Evolutionary conservation across 768 basidiomycete genomes (phyloP).

Genomic region (Termitomyces sp.): DNA sequence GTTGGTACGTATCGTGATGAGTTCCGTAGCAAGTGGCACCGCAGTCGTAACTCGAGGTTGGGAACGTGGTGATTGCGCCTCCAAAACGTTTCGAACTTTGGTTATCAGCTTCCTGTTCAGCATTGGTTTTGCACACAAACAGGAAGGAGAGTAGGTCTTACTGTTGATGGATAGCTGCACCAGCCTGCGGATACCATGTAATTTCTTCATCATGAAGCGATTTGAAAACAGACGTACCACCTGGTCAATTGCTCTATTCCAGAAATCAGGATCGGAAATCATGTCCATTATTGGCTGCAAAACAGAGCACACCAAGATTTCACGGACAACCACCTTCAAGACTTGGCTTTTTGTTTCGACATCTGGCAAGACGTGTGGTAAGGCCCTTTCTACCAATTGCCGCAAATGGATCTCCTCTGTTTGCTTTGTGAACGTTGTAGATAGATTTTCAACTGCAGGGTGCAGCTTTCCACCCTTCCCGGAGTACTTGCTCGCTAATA

Average conservation of each 20-base stretch:
- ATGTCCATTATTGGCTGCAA: slow-evolving; percentile 88
- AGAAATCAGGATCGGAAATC: slow-evolving; percentile 93
- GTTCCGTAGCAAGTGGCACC: slow-evolving; percentile 44
- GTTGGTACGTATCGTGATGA: slow-evolving; percentile 80
- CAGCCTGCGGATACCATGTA: slow-evolving; percentile 28
- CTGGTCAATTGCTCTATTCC: slow-evolving; percentile 91
- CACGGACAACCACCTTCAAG: slow-evolving; percentile 69
- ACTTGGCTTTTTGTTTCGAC: slow-evolving; percentile 68
- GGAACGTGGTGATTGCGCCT: slow-evolving; percentile 67
- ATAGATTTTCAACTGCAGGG: slow-evolving; percentile 82
- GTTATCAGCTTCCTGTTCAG: slow-evolving; percentile 69
- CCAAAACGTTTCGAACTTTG: slow-evolving; percentile 79
- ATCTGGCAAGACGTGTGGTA: slow-evolving; percentile 72
- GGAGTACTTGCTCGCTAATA: slow-evolving; percentile 80
- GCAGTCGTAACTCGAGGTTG: slow-evolving; percentile 35
- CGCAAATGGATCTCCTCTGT: slow-evolving; percentile 85
- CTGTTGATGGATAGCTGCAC: slow-evolving; percentile 49
- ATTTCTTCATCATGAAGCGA: neutral
- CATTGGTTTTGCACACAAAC: neutral
- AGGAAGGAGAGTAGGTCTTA: slow-evolving; percentile 14
- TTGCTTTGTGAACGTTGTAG: slow-evolving; percentile 84
- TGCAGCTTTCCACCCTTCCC: slow-evolving; percentile 66
- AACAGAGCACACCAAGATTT: slow-evolving; percentile 78
- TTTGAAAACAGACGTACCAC: slow-evolving; percentile 50
- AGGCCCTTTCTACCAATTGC: slow-evolving; percentile 59